Evolutionary conservation across 176 grass and related monocot genomes (phyloP).

Genomic region (Carex myosuroides): DNA sequence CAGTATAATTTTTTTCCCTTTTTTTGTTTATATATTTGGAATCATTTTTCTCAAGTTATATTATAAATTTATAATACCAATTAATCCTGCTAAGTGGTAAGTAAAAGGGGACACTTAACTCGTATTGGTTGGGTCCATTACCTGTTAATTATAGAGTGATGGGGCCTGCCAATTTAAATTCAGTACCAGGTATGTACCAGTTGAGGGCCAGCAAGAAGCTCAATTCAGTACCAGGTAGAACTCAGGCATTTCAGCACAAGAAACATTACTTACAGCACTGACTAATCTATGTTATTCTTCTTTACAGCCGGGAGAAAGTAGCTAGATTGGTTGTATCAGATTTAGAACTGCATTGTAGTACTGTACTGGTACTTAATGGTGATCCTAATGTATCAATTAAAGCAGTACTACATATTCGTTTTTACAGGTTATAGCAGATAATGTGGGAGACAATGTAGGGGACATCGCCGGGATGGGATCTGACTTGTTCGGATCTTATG

Average conservation of each 20-base stretch:
- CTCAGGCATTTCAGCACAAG: not conserved
- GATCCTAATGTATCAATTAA: not conserved
- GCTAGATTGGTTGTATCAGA: not conserved
- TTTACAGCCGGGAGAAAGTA: not conserved
- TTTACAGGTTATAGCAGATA: conserved; percentile 73
- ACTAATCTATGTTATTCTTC: not conserved
- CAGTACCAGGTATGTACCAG: not conserved
- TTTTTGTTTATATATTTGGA: not conserved
- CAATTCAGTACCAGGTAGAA: not conserved
- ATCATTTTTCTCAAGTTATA: not conserved
- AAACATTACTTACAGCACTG: not conserved
- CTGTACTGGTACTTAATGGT: too few species aligned
- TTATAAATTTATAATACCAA: not conserved
- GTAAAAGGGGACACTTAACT: not conserved
- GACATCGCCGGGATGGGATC: conserved; percentile 93
- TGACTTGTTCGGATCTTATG: conserved; percentile 84
- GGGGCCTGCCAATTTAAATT: not conserved
- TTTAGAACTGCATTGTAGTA: not conserved
- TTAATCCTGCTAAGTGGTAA: not conserved
- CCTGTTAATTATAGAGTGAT: not conserved
- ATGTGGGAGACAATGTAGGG: conserved; percentile 86
- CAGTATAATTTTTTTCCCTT: conserved; percentile 26
- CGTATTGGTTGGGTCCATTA: not conserved
- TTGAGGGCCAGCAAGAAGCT: not conserved
- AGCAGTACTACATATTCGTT: not conserved